These are phyloP conservation scores for Seminavis robusta DNA, from an alignment of 108 stramenopile genomes.

Conservation along the genomic window DNA sequence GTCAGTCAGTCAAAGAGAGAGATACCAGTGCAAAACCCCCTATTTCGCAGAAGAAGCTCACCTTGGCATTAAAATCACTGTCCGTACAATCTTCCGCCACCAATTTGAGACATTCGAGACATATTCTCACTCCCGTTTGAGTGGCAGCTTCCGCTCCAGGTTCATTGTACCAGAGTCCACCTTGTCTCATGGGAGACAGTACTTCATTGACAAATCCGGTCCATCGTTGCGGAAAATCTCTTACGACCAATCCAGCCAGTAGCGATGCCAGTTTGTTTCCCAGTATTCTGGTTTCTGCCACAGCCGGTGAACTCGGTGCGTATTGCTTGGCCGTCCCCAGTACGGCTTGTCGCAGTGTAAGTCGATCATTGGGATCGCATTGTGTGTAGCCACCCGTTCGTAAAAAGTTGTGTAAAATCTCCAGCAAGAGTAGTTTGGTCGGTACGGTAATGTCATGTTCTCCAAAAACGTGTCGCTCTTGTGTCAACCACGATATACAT, in stretches of 20 bases:
- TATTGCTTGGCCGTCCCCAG: slow-evolving; percentile 42
- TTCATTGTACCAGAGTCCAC: slow-evolving; percentile 51
- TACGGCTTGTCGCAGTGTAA: slow-evolving; percentile 52
- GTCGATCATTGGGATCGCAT: slow-evolving; percentile 58
- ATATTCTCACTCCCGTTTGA: slow-evolving; percentile 62
- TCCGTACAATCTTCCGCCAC: slow-evolving; percentile 91
- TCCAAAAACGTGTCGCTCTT: slow-evolving; percentile 18
- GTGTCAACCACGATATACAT: slow-evolving; percentile 47
- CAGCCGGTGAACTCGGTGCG: not conserved
- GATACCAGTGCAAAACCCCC: slow-evolving; percentile 1
- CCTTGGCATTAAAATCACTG: slow-evolving; percentile 87
- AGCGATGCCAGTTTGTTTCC: slow-evolving; percentile 70
- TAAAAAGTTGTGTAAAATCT: slow-evolving; percentile 53
- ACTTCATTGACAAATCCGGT: slow-evolving; percentile 63
- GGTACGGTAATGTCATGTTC: slow-evolving; percentile 59
- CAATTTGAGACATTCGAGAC: slow-evolving; percentile 69
- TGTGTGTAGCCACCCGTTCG: slow-evolving; percentile 46
- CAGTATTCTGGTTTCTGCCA: slow-evolving; percentile 39
- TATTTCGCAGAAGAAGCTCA: slow-evolving; percentile 1
- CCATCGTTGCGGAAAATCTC: slow-evolving; percentile 90
- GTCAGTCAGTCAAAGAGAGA: not conserved
- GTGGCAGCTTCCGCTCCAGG: slow-evolving; percentile 9
- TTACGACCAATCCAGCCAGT: slow-evolving; percentile 60
- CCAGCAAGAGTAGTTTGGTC: slow-evolving; percentile 75
- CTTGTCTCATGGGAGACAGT: slow-evolving; percentile 36